Conservation (phyloP, 169 alveolate species). For the Cystoisospora suis region DNA sequence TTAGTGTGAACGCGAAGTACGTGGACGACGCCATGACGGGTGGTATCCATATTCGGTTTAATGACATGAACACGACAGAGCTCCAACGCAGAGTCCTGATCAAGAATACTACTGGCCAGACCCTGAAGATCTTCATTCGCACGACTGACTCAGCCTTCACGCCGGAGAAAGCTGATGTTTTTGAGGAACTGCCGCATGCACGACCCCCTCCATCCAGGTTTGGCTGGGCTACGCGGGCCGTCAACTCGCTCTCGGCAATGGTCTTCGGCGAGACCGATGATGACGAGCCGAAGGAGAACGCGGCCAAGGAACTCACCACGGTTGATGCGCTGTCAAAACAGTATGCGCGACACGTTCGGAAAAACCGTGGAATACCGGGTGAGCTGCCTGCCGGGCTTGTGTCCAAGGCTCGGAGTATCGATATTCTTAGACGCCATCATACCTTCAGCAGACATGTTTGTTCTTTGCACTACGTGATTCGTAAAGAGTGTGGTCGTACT, state of each 20-base stretch:
- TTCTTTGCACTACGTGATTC: too few species aligned
- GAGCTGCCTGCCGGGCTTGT: too few species aligned
- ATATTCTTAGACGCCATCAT: too few species aligned
- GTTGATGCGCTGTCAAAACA: background rate
- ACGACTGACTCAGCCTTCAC: background rate
- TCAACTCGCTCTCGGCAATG: background rate
- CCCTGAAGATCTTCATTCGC: background rate
- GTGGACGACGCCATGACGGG: background rate
- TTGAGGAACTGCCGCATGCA: too few species aligned
- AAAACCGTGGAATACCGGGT: conserved; percentile 11
- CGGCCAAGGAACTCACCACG: background rate
- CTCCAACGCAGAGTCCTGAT: background rate
- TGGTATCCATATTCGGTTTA: background rate
- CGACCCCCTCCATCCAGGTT: background rate
- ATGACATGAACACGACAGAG: too few species aligned
- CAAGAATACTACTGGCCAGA: background rate
- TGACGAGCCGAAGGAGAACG: background rate
- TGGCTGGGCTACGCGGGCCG: background rate
- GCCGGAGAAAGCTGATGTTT: background rate
- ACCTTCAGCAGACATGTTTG: too few species aligned
- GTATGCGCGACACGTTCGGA: background rate
- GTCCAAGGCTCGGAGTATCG: too few species aligned
- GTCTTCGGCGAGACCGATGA: conserved; percentile 1
- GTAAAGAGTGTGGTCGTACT: too few species aligned
- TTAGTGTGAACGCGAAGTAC: background rate